phyloP scores from a whole-genome alignment of 371 early-diverging fungal genomes.

The Synchytrium microbalum region DNA sequence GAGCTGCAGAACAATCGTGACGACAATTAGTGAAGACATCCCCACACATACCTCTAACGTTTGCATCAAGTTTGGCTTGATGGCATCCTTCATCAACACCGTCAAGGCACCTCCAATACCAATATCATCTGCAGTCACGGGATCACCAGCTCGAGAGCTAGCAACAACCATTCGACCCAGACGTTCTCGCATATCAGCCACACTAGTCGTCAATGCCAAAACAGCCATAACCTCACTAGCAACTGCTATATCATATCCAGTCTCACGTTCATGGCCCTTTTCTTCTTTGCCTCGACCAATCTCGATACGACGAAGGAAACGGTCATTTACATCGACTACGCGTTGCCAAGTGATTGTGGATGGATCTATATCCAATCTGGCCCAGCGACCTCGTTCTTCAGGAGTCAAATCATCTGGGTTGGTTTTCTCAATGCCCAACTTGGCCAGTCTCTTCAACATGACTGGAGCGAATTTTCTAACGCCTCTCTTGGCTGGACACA shows the following conservation, averaged over 20 bases:
- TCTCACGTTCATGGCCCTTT: conserved; percentile 73
- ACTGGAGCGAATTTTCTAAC: conserved; percentile 69
- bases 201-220: conserved; percentile 77
- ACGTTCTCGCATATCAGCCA: conserved; percentile 85
- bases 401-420: conserved; percentile 67
- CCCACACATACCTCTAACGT: conserved; percentile 60
- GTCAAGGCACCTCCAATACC: conserved; percentile 92
- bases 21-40: background rate
- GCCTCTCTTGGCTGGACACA: conserved; percentile 84
- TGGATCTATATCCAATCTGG: conserved; percentile 86
- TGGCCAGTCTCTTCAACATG: conserved; percentile 73
- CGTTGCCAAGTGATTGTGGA: conserved; percentile 91
- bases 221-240: conserved; percentile 98
- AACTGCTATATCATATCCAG: conserved; percentile 94
- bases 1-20: background rate
- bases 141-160: conserved; percentile 65
- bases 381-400: conserved; percentile 72
- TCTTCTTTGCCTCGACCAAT: conserved; percentile 83
- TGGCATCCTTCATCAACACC: conserved; percentile 95
- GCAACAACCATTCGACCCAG: conserved; percentile 93
- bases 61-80: conserved; percentile 96
- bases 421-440: conserved; percentile 75
- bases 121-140: conserved; percentile 90
- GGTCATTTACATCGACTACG: conserved; percentile 90
- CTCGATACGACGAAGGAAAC: conserved; percentile 83